phyloP scores from a whole-genome alignment of 495 filamentous ascomycete genomes.

The Neurospora sp. region DNA sequence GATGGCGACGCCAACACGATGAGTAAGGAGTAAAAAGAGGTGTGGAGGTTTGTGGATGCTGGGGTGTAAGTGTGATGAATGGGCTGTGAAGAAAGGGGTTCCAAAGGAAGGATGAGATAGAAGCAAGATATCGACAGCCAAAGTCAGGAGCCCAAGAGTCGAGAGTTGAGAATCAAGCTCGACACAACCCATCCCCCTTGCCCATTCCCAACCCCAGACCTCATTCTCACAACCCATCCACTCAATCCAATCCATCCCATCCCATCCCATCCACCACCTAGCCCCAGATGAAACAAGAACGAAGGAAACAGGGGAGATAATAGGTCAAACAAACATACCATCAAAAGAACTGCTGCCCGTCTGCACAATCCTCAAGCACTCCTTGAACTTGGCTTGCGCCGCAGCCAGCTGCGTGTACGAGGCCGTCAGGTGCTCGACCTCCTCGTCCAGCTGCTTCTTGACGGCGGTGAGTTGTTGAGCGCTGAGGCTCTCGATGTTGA shows the following conservation, averaged over 20 bases:
- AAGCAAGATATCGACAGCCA: no score
- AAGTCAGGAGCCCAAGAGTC: no score
- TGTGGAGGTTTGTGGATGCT: neutral
- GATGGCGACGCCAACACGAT: neutral
- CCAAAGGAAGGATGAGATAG: no score
- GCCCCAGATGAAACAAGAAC: neutral
- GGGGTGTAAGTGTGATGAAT: neutral
- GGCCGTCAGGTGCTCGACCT: constrained; percentile 82
- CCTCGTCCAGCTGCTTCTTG: constrained; percentile 91
- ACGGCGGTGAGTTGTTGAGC: constrained; percentile 48
- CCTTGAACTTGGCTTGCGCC: constrained; percentile 83
- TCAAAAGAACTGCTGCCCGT: constrained; percentile 36
- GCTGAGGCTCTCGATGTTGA: constrained; percentile 40
- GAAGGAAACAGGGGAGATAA: neutral
- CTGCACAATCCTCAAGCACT: constrained; percentile 70
- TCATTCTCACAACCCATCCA: neutral
- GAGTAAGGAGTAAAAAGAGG: neutral
- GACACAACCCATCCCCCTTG: neutral
- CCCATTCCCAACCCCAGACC: neutral
- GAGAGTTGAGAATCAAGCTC: no score
- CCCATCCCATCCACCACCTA: neutral
- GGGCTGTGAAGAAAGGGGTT: neutral
- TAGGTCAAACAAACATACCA: constrained; percentile 13
- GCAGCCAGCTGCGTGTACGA: constrained; percentile 83
- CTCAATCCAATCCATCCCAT: neutral